A percentile compares a stretch with the other conserved stretches of the same genome.
phyloP scores from a whole-genome alignment of 2,329 filamentous ascomycete species.

The Lecanicillium sp. region DNA sequence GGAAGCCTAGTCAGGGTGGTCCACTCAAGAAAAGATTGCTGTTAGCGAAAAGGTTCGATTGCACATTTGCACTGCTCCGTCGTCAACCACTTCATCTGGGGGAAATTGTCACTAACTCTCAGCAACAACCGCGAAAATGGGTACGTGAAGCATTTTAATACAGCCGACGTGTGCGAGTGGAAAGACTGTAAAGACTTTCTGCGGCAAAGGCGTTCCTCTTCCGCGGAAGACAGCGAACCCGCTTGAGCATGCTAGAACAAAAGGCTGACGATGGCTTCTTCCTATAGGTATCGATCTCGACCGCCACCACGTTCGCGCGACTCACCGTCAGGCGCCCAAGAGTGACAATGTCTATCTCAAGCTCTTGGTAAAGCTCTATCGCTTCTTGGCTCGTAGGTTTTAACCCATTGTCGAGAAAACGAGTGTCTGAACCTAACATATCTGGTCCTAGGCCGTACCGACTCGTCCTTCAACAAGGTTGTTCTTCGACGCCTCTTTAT shows the following conservation, averaged over 20 bases:
- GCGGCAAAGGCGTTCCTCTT: slow-evolving; percentile 11
- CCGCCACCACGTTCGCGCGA: slow-evolving; percentile 59
- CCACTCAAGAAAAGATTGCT: slow-evolving; percentile 12
- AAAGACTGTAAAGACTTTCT: slow-evolving; percentile 14
- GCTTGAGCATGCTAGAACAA: slow-evolving; percentile 56
- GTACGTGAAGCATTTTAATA: slow-evolving; percentile 41
- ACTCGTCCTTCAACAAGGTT: slow-evolving; percentile 97
- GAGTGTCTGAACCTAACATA: no score
- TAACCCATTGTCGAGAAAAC: no score
- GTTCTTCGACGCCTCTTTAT: slow-evolving; percentile 95
- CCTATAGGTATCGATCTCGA: slow-evolving; percentile 63
- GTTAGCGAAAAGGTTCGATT: slow-evolving; percentile 10
- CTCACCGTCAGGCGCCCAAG: slow-evolving; percentile 91
- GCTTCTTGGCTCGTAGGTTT: slow-evolving; percentile 85
- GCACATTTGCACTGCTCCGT: slow-evolving; percentile 12
- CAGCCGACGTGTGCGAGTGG: slow-evolving; percentile 45
- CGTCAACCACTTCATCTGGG: slow-evolving; percentile 30
- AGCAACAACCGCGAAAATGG: slow-evolving; percentile 47
- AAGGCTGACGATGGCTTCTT: slow-evolving; percentile 51
- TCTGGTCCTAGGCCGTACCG: slow-evolving; percentile 77
- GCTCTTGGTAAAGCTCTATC: slow-evolving; percentile 96
- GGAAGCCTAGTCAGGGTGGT: slow-evolving; percentile 12
- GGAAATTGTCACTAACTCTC: slow-evolving; percentile 10
- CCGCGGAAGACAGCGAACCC: slow-evolving; percentile 17
- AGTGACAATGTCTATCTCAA: slow-evolving; percentile 97